Evolutionary conservation across 1,139 yeast genomes (phyloP).

Genomic region (Lodderomyces theae): DNA sequence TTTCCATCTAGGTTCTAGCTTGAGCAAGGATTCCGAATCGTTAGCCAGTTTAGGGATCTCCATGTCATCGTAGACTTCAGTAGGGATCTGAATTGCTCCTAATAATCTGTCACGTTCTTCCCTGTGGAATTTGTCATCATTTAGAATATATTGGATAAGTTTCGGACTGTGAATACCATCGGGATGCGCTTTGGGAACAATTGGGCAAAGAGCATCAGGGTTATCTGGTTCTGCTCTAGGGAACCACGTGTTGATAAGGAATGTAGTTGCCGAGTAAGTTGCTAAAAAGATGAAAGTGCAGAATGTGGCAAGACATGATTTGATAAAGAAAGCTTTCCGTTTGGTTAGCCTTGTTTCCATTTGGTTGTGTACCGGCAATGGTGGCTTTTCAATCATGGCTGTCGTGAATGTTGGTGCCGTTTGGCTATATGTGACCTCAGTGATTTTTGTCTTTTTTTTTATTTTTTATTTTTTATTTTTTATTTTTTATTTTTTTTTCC

Average conservation of each 20-base stretch:
- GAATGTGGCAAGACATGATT: background rate
- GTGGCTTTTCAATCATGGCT: background rate
- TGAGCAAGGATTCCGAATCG: slow-evolving; percentile 7
- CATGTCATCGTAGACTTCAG: slow-evolving; percentile 57
- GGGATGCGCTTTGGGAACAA: slow-evolving; percentile 32
- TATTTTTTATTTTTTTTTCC: too few species aligned
- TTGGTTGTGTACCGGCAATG: background rate
- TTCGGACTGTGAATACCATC: slow-evolving; percentile 20
- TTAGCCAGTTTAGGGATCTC: slow-evolving; percentile 27
- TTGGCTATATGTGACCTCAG: too few species aligned
- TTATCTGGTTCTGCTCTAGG: slow-evolving; percentile 6
- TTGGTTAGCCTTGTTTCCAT: background rate
- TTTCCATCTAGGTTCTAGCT: slow-evolving; percentile 28
- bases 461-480: too few species aligned
- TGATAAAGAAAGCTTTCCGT: background rate
- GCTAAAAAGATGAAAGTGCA: background rate
- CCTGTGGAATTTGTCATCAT: slow-evolving; percentile 38
- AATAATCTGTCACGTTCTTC: slow-evolving; percentile 42
- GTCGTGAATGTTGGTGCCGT: background rate
- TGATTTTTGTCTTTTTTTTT: too few species aligned
- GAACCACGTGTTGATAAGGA: background rate
- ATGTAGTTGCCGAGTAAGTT: background rate
- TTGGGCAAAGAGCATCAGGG: slow-evolving; percentile 25
- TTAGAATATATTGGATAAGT: slow-evolving; percentile 26
- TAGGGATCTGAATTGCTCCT: slow-evolving; percentile 59